Evolutionary conservation across 257 asterid species (phyloP), one percentile per base, ranked within the genome.

Genomic region (Solanum medicagineum): DNA sequence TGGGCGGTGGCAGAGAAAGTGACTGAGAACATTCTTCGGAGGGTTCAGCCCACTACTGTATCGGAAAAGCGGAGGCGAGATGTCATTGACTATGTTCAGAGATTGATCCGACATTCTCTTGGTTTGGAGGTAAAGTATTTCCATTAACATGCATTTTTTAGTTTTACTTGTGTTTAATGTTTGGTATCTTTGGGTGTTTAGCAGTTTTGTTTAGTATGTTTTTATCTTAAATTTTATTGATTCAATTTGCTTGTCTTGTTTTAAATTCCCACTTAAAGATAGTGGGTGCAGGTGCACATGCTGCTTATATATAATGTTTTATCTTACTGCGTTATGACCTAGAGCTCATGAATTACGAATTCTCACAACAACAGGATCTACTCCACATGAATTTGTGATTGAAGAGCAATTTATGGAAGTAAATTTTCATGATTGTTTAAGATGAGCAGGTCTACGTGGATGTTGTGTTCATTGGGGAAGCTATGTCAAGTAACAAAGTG

Each of bases 11-110:
- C 88, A 0, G 90, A 86, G 80, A 84, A 49, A 32, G 62, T 44
- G 19, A 65, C 90, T 1, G 69, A 84, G 71, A 29, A 63, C 24
- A 84, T 88, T 42, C 85, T 88, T 51, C 47, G 32, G 53, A 84
- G 57, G 56, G 89, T 88, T 10, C 89, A 88, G 83, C 89, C 90
- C 10, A 86, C 87, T 49, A 10, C 47, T 24, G 81, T 68, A 40
- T 88, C 89, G 0, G 90, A 88, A 29, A 80, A 86, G 7, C 49
- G 87, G 83, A 68, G 89, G 53, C 71, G 55, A 80, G 68, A 69
- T 66, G 87, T 88, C 7, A 71, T 80, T 19, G 87, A 84, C 45
- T 88, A 86, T 86, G 81, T 88, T 54, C 87, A 84, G 80, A 86
- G 87, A 80, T 80, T 88, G 71, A 70, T 88, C 83, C 77, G 77